Percentiles rank a stretch among this genome's conserved stretches.
Conservation (phyloP, 257 asterid species). For the Linaria vulgaris region DNA sequence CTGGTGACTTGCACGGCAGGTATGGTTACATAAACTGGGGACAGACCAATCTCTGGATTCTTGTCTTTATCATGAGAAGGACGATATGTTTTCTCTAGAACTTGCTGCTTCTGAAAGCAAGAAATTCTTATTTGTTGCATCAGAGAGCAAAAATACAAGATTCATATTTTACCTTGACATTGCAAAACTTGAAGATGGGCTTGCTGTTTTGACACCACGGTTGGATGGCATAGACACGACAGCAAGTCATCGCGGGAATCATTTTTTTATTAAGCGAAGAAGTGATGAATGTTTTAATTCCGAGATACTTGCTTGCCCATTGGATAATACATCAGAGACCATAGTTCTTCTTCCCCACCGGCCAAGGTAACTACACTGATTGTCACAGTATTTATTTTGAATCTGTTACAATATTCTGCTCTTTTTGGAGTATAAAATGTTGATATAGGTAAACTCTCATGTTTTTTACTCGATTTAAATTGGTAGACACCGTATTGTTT, state of each 20-base stretch:
- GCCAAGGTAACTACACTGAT: conserved; percentile 55
- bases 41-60: conserved; percentile 65
- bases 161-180: conserved; percentile 77
- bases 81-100: conserved; percentile 74
- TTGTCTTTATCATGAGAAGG: conserved; percentile 92
- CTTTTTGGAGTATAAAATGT: neutral
- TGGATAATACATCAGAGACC: conserved; percentile 62
- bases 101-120: conserved; percentile 87
- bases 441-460: neutral
- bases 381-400: conserved; percentile 16
- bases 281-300: conserved; percentile 84
- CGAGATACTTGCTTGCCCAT: conserved; percentile 79
- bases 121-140: conserved; percentile 68
- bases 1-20: conserved; percentile 43
- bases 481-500: neutral
- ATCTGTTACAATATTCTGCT: neutral
- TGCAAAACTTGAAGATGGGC: conserved; percentile 65
- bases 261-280: conserved; percentile 77
- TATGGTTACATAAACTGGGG: conserved; percentile 81
- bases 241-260: conserved; percentile 92
- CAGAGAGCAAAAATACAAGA: conserved; percentile 85
- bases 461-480: neutral
- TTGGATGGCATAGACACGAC: conserved; percentile 75
- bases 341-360: conserved; percentile 78
- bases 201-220: conserved; percentile 65